These are phyloP conservation scores for Apophysomyces ossiformis DNA, from an alignment of 371 early-diverging fungal genomes.

Conservation along the genomic window DNA sequence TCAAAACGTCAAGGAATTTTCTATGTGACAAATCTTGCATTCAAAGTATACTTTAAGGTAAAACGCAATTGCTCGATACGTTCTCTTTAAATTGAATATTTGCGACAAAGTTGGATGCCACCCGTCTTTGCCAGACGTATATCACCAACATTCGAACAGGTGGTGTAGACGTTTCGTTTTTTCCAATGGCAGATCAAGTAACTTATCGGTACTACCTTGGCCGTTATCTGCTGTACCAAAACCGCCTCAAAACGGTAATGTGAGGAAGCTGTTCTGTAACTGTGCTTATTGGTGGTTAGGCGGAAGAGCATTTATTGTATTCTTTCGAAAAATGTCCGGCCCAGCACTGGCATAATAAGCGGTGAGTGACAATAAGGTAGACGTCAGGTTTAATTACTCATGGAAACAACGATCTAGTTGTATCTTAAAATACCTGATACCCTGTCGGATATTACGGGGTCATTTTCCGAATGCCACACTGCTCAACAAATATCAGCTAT, in stretches of 20 bases:
- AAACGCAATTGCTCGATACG: background rate
- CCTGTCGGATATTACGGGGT: conserved; percentile 58
- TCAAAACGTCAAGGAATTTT: conserved; percentile 58
- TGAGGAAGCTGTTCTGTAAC: background rate
- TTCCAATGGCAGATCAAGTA: conserved; percentile 60
- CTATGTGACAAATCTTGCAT: conserved; percentile 58
- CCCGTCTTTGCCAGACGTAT: conserved; percentile 56
- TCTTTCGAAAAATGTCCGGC: conserved; percentile 51
- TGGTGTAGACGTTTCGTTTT: conserved; percentile 40
- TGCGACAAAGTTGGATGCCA: conserved; percentile 27
- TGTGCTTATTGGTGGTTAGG: conserved; percentile 26
- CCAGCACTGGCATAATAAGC: conserved; percentile 38
- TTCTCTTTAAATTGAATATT: background rate
- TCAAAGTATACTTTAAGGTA: conserved; percentile 61
- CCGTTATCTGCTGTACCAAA: conserved; percentile 53
- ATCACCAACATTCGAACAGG: conserved; percentile 56
- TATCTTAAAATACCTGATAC: conserved; percentile 54
- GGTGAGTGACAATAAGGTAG: conserved; percentile 22
- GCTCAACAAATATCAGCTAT: conserved; percentile 42
- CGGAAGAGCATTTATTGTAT: conserved; percentile 49
- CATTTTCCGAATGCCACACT: conserved; percentile 38
- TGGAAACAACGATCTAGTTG: conserved; percentile 21
- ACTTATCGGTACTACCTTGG: conserved; percentile 63
- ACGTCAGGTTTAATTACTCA: background rate
- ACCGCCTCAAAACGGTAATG: conserved; percentile 37